Percentiles rank a stretch among this genome's conserved stretches.
Conservation (phyloP, 1,284 basidiomycete genomes). For the Rhodotorula sp. region DNA sequence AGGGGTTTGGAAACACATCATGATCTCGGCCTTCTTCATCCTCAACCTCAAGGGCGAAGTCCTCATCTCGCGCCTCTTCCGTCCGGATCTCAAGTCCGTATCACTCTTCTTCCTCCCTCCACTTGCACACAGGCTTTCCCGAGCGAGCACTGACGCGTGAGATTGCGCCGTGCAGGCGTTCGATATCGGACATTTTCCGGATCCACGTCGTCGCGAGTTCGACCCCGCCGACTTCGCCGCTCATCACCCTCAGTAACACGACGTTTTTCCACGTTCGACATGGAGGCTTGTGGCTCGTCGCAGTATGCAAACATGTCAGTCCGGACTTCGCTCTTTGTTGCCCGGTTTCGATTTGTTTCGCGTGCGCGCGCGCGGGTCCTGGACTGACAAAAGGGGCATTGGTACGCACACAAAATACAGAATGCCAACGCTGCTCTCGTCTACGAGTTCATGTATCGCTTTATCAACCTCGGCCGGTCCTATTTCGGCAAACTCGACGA, state of each 20-base stretch:
- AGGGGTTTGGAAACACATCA: too few relatives aligned
- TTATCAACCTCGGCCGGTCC: conserved; percentile 86
- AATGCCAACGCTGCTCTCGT: conserved; percentile 97
- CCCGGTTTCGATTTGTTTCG: not conserved
- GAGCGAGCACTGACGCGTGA: not conserved
- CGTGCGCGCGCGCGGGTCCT: not conserved
- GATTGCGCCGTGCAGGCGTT: conserved; percentile 63
- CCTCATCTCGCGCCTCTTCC: conserved; percentile 86
- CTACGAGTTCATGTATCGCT: conserved; percentile 95
- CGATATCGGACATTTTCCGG: conserved; percentile 94
- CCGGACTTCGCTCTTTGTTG: not conserved
- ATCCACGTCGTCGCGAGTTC: conserved; percentile 93
- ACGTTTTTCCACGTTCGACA: conserved; percentile 63
- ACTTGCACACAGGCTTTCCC: too few relatives aligned
- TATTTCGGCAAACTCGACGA: conserved; percentile 99
- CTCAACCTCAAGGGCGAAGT: conserved; percentile 60
- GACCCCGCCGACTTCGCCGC: conserved; percentile 73
- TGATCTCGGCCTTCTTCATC: conserved; percentile 37
- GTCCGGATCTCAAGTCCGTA: conserved; percentile 86
- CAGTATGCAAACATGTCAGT: conserved; percentile 62
- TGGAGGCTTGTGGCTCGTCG: conserved; percentile 40
- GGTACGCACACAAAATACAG: conserved; percentile 58
- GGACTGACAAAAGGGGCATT: not conserved
- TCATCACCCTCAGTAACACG: conserved; percentile 95
- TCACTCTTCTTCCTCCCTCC: conserved; percentile 1